Percentiles rank a stretch among this genome's conserved stretches.
Conservation (phyloP, 2,329 filamentous ascomycete species). For the Cryphonectria japonica region DNA sequence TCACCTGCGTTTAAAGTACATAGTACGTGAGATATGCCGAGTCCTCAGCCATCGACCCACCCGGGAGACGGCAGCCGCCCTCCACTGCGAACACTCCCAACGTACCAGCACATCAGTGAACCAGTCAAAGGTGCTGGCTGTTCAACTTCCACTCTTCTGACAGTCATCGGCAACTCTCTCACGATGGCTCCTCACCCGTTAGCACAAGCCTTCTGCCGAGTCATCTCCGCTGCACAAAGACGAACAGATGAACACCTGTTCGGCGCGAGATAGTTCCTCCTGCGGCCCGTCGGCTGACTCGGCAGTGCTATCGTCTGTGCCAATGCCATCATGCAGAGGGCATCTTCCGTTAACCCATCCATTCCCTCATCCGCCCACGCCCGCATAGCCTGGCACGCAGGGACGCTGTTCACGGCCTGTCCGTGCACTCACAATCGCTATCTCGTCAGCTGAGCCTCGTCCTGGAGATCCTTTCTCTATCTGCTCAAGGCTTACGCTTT, state of each 20-base stretch:
- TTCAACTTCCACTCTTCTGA: background rate
- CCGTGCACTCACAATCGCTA: background rate
- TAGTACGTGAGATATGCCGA: background rate
- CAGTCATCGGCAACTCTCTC: background rate
- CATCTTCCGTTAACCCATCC: background rate
- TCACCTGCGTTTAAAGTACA: background rate
- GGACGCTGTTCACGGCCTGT: background rate
- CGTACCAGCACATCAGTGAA: background rate
- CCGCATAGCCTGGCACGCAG: background rate
- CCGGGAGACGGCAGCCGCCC: background rate
- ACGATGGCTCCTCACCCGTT: background rate
- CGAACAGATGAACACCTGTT: background rate
- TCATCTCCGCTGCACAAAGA: background rate
- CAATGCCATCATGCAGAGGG: background rate
- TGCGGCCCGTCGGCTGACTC: background rate
- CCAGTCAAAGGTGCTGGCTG: background rate
- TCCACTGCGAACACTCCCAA: background rate
- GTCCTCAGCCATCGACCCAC: background rate
- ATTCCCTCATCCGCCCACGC: background rate
- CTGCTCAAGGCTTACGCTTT: background rate
- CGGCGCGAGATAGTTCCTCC: background rate
- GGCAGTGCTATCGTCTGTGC: background rate
- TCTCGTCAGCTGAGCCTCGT: background rate
- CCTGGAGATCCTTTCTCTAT: background rate
- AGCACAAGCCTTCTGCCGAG: background rate